Evolutionary conservation across 192 early-diverging fungal genomes (phyloP).

Genomic region (Backusella sp.): DNA sequence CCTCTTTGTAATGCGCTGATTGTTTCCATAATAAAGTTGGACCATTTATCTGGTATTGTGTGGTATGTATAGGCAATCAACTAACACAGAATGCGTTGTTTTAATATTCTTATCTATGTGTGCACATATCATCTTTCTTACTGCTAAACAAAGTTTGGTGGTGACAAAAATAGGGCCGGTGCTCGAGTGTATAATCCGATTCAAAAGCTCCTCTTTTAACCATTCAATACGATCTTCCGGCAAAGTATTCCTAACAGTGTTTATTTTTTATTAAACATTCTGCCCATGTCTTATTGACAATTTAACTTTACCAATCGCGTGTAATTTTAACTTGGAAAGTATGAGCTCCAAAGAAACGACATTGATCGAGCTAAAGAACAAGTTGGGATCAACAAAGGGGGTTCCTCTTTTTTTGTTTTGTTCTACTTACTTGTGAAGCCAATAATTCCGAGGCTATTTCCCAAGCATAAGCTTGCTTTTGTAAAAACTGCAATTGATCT

Average conservation of each 20-base stretch:
- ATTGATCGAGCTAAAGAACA: constrained; percentile 37
- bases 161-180: constrained; percentile 48
- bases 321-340: constrained; percentile 58
- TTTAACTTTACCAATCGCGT: constrained; percentile 49
- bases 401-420: too few species aligned
- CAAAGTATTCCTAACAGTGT: constrained; percentile 42
- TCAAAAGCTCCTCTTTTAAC: constrained; percentile 46
- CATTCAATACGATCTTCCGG: constrained; percentile 51
- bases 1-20: constrained; percentile 39
- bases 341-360: constrained; percentile 60
- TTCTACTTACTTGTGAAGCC: constrained; percentile 38
- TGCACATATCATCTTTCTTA: constrained; percentile 21
- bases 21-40: constrained; percentile 45
- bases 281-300: not conserved
- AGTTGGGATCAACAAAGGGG: not conserved
- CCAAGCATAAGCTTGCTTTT: constrained; percentile 54
- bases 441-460: constrained; percentile 53
- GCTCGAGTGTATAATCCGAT: constrained; percentile 44
- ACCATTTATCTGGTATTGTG: constrained; percentile 48
- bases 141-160: constrained; percentile 56
- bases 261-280: not conserved
- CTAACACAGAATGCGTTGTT: constrained; percentile 21
- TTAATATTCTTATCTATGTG: not conserved
- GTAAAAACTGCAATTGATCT: constrained; percentile 52
- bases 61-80: constrained; percentile 49